Evolutionary conservation across 805 yeast species (phyloP), one percentile per base, ranked within the genome.

Genomic region (Myxozyma vanderwaltii): DNA sequence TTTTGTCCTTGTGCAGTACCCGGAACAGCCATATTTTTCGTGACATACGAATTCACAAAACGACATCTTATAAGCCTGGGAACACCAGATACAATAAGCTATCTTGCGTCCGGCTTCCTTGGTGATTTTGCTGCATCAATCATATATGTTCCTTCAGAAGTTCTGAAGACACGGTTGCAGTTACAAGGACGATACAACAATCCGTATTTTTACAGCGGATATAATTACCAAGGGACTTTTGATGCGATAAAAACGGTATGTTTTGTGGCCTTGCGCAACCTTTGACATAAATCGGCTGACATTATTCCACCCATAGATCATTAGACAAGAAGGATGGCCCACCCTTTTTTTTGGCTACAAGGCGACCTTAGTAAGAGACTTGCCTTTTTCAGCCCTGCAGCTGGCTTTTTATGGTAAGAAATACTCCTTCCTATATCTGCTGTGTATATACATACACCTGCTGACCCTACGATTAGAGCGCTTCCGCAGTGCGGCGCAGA

Each of bases 341-440:
- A 85, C 97, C 0, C 77, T 94, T 63, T 88, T 88, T 59, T 89
- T 82, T 72, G 99, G 99, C 0, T 94, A 92, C 75, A 91, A 88
- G 72, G 98, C 97, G 27, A 94, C 99, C 0, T 76, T 94, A 61
- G 82, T 87, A 21, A 82, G 99, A 64, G 99, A 94, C 70, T 76
- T 94, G 66, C 99, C 99, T 5, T 94, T 94, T 74, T 88, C 96
- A 66, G 98, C 97, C 0, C 78, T 94, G 53, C 99, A 94, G 71
- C 87, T 94, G 76, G 96, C 98, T 49, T 92, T 94, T 68, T 94
- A 94, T 74, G 99, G 94, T 73, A 82, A 83, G 70, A 21, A 35
- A 13, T 31, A 36, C 12, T 36, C 35, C 8, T 8, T 21, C 4
- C 26, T 3, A 87, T 21, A 6, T 41, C 23, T 23, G 4, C 21